Evolutionary conservation across 768 basidiomycete genomes (phyloP), one percentile per base, ranked within the genome.

Genomic region (Boletus tomentosulus): DNA sequence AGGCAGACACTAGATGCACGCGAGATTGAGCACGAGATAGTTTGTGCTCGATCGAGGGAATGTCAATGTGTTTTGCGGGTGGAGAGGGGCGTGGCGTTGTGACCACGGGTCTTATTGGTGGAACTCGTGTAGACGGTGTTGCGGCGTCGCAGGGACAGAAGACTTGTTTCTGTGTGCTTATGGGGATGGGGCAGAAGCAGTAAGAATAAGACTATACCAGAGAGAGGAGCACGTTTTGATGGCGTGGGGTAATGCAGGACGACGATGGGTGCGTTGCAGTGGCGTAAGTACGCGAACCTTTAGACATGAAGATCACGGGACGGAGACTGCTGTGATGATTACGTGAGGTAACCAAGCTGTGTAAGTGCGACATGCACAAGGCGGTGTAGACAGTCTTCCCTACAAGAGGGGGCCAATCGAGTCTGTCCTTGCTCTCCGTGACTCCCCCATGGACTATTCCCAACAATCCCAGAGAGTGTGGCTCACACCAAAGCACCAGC

Each of bases 381-480:
- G 52, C 62, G 6, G 65, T 66, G 65, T 56, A 31, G 34, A 34
- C 10, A 3, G 10, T 41, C 37, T 46, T 13, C 34, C 35, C 35
- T 65, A 58, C 58, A 66, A 63, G 58, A 56, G 43, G 28, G 41
- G 39, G 30, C 6, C 30, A 9, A 9, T 31, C 30, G 6, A 35
- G 33, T n/a, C 19, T 19, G 9, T 10, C 11, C 44, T 19, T 19
- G 19, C 19, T 19, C 19, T 19, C 19, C 19, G 19, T 19, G 19
- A 19, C 24, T 1, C 19, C 47, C 42, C 39, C 27, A 68, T 68
- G 67, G 67, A 68, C 55, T 68, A 54, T 30, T 42, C 35, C 60
- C 72, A 60, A 48, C 67, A 52, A 25, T 46, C 35, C 61, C 72
- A 60, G 49, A 66, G 60, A 30, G 61, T 42, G 33, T 62, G 66